Base-by-base conservation (phyloP, 129 eudicot species). In the Flaveria brownii region DNA sequence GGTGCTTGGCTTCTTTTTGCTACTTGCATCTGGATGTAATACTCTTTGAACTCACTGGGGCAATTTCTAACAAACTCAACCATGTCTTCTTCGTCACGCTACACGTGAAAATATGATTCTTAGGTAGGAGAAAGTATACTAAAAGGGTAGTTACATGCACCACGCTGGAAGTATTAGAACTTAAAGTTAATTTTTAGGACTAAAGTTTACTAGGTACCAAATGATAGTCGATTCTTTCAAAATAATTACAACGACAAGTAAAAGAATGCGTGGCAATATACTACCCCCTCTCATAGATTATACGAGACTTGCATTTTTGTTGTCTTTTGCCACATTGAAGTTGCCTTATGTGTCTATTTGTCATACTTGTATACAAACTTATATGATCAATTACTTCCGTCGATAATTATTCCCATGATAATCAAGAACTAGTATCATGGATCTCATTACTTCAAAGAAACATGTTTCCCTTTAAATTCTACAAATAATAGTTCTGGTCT, bases 1-100 rank as follows among this genome's bases (percentile, higher is more conserved):
- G 98, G 98, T 68, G 97, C 98, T 89, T 94, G 96, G 81, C 96
- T 86, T 87, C 98, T 83, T 75, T 94, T 94, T 68, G 98, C 97
- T 68, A 85, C 87, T 78, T 94, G 96, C 98, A 94, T 94, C 81
- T 94, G 98, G 78, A 94, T 84, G 80, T 91, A 94, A 75, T 94
- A 94, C 84, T 89, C 93, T 77, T 89, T 94, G 71, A 86, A 94
- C 80, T 94, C 98, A 72, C 78, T 63, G 2, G 92, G 97, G 80
- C 97, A 91, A 76, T 84, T 83, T 73, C 91, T 85, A 70, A 87
- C 91, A 76, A 86, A 89, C 71, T 81, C 90, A 76, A 80, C 85
- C 96, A 86, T 87, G 82, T 94, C 98, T 46, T 94, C 96, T 85
- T 87, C 96, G 82, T 94, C 98, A 49, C 97, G 98, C 98, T 93